Percentiles rank a stretch among this genome's conserved stretches.
These are phyloP conservation scores for Aureobasidium musti DNA, from an alignment of 2,329 filamentous ascomycete species.

Conservation along the genomic window DNA sequence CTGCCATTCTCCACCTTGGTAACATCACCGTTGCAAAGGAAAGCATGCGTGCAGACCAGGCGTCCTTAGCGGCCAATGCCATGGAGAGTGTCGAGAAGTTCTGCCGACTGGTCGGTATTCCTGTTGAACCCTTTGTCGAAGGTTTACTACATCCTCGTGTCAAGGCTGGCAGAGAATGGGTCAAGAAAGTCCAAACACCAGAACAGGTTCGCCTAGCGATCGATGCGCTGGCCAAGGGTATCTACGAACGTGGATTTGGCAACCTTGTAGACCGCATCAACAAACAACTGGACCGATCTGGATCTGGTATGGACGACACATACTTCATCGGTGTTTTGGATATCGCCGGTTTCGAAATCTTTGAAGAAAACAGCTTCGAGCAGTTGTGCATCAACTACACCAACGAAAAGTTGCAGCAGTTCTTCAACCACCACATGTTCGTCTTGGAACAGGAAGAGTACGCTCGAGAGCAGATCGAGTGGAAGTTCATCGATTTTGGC, in stretches of 20 bases:
- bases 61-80: conserved; percentile 74
- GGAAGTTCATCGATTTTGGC: conserved; percentile 99
- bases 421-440: conserved; percentile 99
- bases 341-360: conserved; percentile 99
- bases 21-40: conserved; percentile 90
- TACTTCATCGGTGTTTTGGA: conserved; percentile 97
- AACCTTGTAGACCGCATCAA: conserved; percentile 93
- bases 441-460: conserved; percentile 98
- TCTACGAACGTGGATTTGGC: conserved; percentile 95
- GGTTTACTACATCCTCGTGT: conserved; percentile 89
- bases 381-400: conserved; percentile 99
- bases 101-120: conserved; percentile 81
- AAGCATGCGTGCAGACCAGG: conserved; percentile 87
- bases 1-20: conserved; percentile 88
- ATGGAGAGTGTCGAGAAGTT: conserved; percentile 74
- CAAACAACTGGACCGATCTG: conserved; percentile 81
- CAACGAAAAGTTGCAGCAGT: conserved; percentile 98
- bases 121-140: conserved; percentile 80
- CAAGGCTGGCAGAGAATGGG: conserved; percentile 95
- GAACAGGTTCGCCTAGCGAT: conserved; percentile 90
- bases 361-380: conserved; percentile 97
- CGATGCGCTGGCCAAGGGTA: conserved; percentile 91
- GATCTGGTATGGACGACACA: conserved; percentile 80
- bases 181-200: conserved; percentile 96
- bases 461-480: conserved; percentile 95